Conservation (phyloP, 352 stramenopile species). For the Peronospora farinosa region DNA sequence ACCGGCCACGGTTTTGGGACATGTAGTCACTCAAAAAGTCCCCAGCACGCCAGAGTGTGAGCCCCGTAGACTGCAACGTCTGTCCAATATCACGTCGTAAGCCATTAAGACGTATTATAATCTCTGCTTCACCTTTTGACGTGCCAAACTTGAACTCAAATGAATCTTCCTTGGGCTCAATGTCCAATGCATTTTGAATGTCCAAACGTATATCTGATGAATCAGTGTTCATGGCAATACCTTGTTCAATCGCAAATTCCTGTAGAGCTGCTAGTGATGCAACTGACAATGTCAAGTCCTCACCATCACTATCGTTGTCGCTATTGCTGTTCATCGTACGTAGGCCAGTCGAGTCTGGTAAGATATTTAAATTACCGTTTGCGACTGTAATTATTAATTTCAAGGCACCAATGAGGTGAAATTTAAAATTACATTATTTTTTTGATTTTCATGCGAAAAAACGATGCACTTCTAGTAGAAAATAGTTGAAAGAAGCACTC, state of each 20-base stretch:
- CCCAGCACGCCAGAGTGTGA: conserved; percentile 54
- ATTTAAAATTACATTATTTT: too few relatives aligned
- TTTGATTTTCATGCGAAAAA: too few relatives aligned
- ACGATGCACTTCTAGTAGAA: too few relatives aligned
- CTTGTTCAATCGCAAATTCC: conserved; percentile 48
- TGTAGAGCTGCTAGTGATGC: conserved; percentile 40
- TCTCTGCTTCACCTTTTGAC: conserved; percentile 24
- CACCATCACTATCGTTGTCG: conserved; percentile 34
- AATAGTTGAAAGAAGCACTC: not conserved
- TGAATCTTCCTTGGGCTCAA: conserved; percentile 54
- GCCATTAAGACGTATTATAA: conserved; percentile 46
- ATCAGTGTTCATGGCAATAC: conserved; percentile 39
- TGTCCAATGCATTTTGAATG: conserved; percentile 56
- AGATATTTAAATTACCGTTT: not conserved
- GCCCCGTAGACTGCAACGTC: conserved; percentile 53
- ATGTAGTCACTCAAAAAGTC: conserved; percentile 59
- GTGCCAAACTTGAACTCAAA: conserved; percentile 50
- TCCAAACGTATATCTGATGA: conserved; percentile 36
- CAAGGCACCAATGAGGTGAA: too few relatives aligned
- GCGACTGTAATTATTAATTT: too few relatives aligned
- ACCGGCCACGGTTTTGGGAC: conserved; percentile 35
- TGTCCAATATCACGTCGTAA: conserved; percentile 55
- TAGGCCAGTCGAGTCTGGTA: conserved; percentile 8
- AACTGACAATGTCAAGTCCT: conserved; percentile 40
- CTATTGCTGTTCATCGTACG: conserved; percentile 23